phyloP scores from a whole-genome alignment of 179 eudicot genomes.

The Amaranthus tricolor region DNA sequence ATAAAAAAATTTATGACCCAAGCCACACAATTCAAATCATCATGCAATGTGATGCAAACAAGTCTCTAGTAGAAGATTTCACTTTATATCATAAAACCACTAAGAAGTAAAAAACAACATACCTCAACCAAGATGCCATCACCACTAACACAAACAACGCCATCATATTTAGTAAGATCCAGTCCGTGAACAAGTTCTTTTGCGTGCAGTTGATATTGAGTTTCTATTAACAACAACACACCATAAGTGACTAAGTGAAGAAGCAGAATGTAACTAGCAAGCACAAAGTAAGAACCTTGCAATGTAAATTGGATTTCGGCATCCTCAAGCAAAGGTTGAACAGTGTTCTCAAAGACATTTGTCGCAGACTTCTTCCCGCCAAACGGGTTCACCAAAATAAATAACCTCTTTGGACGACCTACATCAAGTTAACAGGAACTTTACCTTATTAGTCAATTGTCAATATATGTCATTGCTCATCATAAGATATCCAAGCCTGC shows the following conservation, averaged over 20 bases:
- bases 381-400: slow-evolving; percentile 76
- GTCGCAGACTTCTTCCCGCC: slow-evolving; percentile 77
- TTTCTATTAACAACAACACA: slow-evolving; percentile 43
- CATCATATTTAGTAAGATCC: slow-evolving; percentile 80
- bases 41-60: not conserved
- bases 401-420: slow-evolving; percentile 81
- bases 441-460: not conserved
- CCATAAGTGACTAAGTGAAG: not conserved
- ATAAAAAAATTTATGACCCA: not conserved
- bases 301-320: slow-evolving; percentile 63
- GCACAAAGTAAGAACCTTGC: slow-evolving; percentile 45
- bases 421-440: slow-evolving; percentile 16
- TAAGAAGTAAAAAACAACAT: slow-evolving; percentile 1
- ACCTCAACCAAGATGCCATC: slow-evolving; percentile 96
- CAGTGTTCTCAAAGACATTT: slow-evolving; percentile 49
- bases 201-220: slow-evolving; percentile 76
- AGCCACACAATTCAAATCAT: not conserved
- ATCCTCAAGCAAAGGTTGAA: slow-evolving; percentile 77
- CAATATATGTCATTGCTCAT: not conserved
- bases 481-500: too few relatives aligned
- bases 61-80: not conserved
- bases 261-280: slow-evolving; percentile 3
- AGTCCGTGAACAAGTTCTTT: slow-evolving; percentile 65
- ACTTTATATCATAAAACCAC: not conserved
- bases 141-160: slow-evolving; percentile 90